These are phyloP conservation scores for Globisporangium emineosum DNA, from an alignment of 352 stramenopile genomes.

Conservation along the genomic window DNA sequence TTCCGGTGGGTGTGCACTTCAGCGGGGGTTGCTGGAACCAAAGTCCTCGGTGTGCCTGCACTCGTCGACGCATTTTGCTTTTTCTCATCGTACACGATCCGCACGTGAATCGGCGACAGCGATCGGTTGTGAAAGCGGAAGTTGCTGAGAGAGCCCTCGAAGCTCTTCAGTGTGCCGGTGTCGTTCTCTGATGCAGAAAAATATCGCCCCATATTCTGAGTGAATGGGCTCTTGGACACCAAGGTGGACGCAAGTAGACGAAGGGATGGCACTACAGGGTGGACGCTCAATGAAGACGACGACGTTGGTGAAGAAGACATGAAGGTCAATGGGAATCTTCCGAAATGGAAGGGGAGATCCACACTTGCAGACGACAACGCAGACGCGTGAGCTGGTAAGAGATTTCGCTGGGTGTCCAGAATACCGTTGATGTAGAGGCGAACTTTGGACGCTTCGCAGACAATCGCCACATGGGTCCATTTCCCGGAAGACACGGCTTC, in stretches of 20 bases:
- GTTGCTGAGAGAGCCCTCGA: conserved; percentile 83
- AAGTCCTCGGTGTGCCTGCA: not conserved
- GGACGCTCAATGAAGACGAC: not conserved
- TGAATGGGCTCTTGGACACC: conserved; percentile 7
- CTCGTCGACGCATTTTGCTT: conserved; percentile 16
- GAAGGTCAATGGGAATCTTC: conserved; percentile 18
- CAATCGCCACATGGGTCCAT: conserved; percentile 87
- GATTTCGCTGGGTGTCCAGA: conserved; percentile 77
- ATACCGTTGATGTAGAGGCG: conserved; percentile 89
- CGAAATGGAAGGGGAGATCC: conserved; percentile 57
- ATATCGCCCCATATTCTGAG: not conserved
- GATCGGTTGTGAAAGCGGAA: conserved; percentile 89
- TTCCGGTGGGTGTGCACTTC: not conserved
- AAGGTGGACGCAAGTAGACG: conserved; percentile 5
- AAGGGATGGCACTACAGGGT: not conserved
- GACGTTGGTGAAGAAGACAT: not conserved
- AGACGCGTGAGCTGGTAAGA: conserved; percentile 32
- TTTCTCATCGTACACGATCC: conserved; percentile 87
- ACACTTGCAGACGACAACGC: conserved; percentile 29
- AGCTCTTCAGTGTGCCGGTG: conserved; percentile 30
- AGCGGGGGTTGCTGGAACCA: not conserved
- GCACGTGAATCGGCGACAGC: conserved; percentile 90
- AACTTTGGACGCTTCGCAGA: conserved; percentile 84
- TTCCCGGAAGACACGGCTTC: conserved; percentile 45
- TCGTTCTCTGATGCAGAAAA: not conserved